Percentiles rank a stretch among this genome's conserved stretches.
These are phyloP conservation scores for Cyclotella distinguenda DNA, from an alignment of 108 stramenopile genomes.

Conservation along the genomic window DNA sequence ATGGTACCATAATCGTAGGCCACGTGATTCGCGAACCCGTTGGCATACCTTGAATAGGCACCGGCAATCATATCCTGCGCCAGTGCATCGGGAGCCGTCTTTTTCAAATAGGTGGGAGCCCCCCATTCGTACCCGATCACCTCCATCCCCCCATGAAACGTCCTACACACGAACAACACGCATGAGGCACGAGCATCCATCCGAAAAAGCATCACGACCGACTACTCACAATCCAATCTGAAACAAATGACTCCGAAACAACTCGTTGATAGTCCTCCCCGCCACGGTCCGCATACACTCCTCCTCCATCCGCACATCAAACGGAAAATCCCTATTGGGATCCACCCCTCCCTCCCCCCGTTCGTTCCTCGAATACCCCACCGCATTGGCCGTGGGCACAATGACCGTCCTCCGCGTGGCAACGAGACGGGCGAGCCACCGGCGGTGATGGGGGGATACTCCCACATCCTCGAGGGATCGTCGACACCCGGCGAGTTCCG, in stretches of 20 bases:
- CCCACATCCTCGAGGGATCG: conserved; percentile 32
- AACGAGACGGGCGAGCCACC: conserved; percentile 73
- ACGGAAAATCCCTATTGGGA: conserved; percentile 93
- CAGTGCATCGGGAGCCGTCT: conserved; percentile 54
- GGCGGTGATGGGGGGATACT: conserved; percentile 27
- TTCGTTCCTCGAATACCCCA: conserved; percentile 56
- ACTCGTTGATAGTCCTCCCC: conserved; percentile 80
- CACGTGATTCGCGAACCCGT: conserved; percentile 29
- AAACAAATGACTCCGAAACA: conserved; percentile 78
- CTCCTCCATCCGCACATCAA: conserved; percentile 37
- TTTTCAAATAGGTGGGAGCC: conserved; percentile 37
- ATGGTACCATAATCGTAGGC: conserved; percentile 68
- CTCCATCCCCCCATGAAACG: conserved; percentile 93
- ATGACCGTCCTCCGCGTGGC: conserved; percentile 63
- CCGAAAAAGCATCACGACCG: too few relatives aligned
- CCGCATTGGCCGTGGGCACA: conserved; percentile 77
- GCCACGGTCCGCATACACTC: conserved; percentile 82
- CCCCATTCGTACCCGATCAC: conserved; percentile 94
- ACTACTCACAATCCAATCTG: conserved; percentile 76
- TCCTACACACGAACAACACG: too few relatives aligned
- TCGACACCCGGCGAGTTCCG: conserved; percentile 35
- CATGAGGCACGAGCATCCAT: too few relatives aligned
- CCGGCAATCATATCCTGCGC: conserved; percentile 49
- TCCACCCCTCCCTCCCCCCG: conserved; percentile 66
- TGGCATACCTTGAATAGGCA: conserved; percentile 55